Evolutionary conservation across 2,329 filamentous ascomycete species (phyloP).

Genomic region (Thyridium curvatum): DNA sequence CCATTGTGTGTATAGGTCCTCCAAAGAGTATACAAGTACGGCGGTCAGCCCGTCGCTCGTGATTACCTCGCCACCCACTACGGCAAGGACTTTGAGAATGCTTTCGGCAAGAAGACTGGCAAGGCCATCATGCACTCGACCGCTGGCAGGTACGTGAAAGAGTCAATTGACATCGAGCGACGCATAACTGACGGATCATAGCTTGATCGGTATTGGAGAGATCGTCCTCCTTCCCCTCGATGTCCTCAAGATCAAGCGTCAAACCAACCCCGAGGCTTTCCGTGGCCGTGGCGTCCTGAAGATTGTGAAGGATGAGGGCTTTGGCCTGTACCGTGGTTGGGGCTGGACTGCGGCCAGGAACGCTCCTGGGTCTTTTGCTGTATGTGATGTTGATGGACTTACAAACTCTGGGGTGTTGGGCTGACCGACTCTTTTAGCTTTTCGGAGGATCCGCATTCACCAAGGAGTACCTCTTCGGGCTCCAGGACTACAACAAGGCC

Average conservation of each 20-base stretch:
- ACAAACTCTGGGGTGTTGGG: background rate
- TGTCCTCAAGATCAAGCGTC: conserved; percentile 98
- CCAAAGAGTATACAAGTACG: conserved; percentile 98
- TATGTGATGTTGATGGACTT: conserved; percentile 38
- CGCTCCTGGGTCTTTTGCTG: conserved; percentile 92
- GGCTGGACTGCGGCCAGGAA: conserved; percentile 97
- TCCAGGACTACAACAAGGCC: conserved; percentile 93
- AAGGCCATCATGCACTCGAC: conserved; percentile 98
- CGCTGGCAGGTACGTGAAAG: conserved; percentile 65
- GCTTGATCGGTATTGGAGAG: conserved; percentile 93
- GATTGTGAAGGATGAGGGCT: conserved; percentile 90
- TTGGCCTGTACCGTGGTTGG: conserved; percentile 92
- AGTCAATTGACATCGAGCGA: background rate
- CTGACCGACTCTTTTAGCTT: conserved; percentile 47
- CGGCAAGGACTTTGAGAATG: conserved; percentile 73
- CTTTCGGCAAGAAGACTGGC: conserved; percentile 94
- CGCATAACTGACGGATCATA: conserved; percentile 23
- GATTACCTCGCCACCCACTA: conserved; percentile 82
- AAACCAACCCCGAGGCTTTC: conserved; percentile 98
- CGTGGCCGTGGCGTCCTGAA: conserved; percentile 82
- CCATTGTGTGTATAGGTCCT: conserved; percentile 41
- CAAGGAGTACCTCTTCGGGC: conserved; percentile 89
- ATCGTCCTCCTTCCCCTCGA: conserved; percentile 92
- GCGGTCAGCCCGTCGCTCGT: conserved; percentile 89
- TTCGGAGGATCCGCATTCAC: conserved; percentile 97